phyloP scores from a whole-genome alignment of 495 filamentous ascomycete genomes.

The Tuber borchii region DNA sequence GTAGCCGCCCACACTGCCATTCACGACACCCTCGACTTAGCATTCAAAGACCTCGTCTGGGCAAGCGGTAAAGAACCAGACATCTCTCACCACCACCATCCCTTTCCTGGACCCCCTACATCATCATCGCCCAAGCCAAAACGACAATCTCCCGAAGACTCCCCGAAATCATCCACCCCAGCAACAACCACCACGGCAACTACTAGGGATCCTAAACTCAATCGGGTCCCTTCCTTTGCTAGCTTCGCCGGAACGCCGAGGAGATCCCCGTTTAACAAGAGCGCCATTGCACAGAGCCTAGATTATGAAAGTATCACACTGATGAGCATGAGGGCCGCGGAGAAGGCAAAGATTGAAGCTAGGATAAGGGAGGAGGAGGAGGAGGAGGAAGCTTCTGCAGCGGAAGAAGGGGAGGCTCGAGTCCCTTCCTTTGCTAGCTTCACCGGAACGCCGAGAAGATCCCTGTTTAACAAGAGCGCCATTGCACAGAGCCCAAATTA shows the following conservation, averaged over 20 bases:
- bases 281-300: conserved; percentile 8
- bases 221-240: conserved; percentile 21
- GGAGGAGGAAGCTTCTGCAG: background rate
- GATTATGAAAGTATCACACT: conserved; percentile 40
- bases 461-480: conserved; percentile 5
- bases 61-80: conserved; percentile 38
- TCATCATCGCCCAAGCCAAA: background rate
- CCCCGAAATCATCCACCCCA: background rate
- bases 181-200: background rate
- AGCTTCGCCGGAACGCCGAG: conserved; percentile 8
- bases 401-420: background rate
- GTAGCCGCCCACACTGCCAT: conserved; percentile 36
- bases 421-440: conserved; percentile 29
- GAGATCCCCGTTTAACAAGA: conserved; percentile 5
- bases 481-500: conserved; percentile 26
- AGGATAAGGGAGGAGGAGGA: conserved; percentile 29
- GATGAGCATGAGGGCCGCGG: conserved; percentile 39
- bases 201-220: background rate
- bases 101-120: background rate
- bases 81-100: conserved; percentile 8
- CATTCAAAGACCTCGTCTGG: conserved; percentile 33
- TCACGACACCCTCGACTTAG: conserved; percentile 12
- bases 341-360: conserved; percentile 35
- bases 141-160: background rate
- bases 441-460: background rate